phyloP scores from a whole-genome alignment of 139 green algal species.

The Closterium sp. region DNA sequence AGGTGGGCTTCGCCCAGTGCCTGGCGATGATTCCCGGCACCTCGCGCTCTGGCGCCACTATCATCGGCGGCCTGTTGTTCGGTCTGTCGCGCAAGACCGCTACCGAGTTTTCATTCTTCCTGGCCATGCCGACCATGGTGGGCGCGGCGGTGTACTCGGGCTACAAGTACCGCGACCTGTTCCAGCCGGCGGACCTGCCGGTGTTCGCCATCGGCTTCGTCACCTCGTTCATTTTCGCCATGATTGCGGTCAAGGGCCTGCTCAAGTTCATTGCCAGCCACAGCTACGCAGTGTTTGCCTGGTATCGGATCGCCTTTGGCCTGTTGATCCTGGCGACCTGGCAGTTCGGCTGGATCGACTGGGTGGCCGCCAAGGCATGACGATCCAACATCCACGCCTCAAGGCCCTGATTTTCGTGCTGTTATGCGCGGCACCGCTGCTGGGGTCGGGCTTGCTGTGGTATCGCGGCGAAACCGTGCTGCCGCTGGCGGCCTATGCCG shows the following conservation, averaged over 20 bases:
- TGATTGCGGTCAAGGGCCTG: not conserved
- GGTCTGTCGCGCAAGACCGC: not conserved
- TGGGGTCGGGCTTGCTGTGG: no score
- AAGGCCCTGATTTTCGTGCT: no score
- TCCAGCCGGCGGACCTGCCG: not conserved
- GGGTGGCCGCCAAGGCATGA: no score
- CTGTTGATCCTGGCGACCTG: no score
- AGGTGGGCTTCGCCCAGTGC: not conserved
- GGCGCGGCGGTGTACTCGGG: not conserved
- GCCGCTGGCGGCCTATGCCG: no score
- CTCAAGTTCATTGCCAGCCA: not conserved
- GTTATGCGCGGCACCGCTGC: no score
- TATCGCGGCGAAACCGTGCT: no score
- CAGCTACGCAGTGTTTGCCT: not conserved
- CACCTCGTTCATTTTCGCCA: not conserved
- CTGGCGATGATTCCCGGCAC: not conserved
- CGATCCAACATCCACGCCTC: no score
- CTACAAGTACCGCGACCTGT: not conserved
- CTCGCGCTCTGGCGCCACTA: not conserved
- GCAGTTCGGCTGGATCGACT: no score
- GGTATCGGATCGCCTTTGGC: not conserved
- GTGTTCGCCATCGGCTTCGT: not conserved
- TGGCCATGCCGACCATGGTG: not conserved
- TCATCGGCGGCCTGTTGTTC: not conserved
- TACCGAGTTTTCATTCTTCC: not conserved